Evolutionary conservation across 2,329 filamentous ascomycete species (phyloP), one percentile per base, ranked within the genome.

Genomic region (Magnaporthales sp.): DNA sequence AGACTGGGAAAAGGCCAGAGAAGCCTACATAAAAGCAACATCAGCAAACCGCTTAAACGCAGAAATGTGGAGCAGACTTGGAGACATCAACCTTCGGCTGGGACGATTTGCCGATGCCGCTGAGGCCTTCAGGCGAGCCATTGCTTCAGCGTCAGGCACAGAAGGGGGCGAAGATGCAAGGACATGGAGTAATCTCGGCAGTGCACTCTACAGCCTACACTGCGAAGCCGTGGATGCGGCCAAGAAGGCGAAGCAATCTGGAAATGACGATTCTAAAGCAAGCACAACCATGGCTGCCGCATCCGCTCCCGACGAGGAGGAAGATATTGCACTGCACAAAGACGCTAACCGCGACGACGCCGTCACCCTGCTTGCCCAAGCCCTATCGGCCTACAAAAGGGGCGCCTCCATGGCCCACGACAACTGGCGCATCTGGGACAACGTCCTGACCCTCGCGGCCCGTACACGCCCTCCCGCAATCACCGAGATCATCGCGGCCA

Each of bases 381-480:
- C 95, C 0, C 85, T 99, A 0, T 82, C 86, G 6, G 94, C 95
- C 0, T 92, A 96, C 77, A 95, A 96, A 75, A 90, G 91, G 69
- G 95, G 93, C 10, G 92, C 93, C 0, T 84, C 86, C 4, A 85
- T 97, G 27, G 92, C 96, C 64, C 86, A 92, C 76, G 89, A 93
- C 72, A 94, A 94, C 78, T 91, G 90, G 84, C 89, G 92, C 71
- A 97, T 99, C 76, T 98, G 94, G 94, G 92, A 96, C 75, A 99
- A 99, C 73, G 90, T 98, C 19, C 86, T 99, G 67, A 95, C 93
- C 0, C 89, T 98, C 26, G 90, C 91, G 0, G 87, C 91, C 0
- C 91, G 92, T 1, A 85, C 95, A 30, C 84, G 83, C 0, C 93
- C 94, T 0, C 89, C 91, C 0, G 87, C 90, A 0, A 88, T 92